Conservation (phyloP, 2,329 filamentous ascomycete species). For the Fusarium piperis region DNA sequence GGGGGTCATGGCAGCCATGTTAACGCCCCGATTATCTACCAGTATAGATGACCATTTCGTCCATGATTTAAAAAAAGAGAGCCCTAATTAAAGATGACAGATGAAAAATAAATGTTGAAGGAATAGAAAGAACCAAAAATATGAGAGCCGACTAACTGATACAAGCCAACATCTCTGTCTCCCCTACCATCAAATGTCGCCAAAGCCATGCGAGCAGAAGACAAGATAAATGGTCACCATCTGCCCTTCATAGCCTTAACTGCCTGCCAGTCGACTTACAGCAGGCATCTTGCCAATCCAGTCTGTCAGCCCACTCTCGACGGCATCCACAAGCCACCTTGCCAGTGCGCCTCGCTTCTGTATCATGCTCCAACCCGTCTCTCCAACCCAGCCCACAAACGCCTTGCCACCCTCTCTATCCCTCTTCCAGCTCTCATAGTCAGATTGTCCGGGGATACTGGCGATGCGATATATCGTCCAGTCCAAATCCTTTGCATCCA, state of each 20-base stretch:
- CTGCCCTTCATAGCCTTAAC: not conserved
- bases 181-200: not conserved
- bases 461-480: constrained; percentile 44
- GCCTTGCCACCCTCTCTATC: constrained; percentile 36
- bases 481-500: constrained; percentile 36
- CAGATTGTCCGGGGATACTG: constrained; percentile 39
- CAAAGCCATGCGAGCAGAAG: no score
- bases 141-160: not conserved
- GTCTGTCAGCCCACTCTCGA: not conserved
- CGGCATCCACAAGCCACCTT: not conserved
- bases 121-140: no score
- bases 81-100: no score
- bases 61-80: no score
- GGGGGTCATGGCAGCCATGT: no score
- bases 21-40: no score
- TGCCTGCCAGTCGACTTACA: not conserved
- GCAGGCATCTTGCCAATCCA: not conserved
- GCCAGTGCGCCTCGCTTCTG: not conserved
- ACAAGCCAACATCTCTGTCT: not conserved
- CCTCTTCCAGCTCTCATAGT: constrained; percentile 40
- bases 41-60: no score
- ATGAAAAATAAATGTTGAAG: not conserved
- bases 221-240: not conserved
- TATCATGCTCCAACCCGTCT: not conserved
- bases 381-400: not conserved